Base-by-base conservation (phyloP, 345 rosid species). In the Streptanthus diversifolius region DNA sequence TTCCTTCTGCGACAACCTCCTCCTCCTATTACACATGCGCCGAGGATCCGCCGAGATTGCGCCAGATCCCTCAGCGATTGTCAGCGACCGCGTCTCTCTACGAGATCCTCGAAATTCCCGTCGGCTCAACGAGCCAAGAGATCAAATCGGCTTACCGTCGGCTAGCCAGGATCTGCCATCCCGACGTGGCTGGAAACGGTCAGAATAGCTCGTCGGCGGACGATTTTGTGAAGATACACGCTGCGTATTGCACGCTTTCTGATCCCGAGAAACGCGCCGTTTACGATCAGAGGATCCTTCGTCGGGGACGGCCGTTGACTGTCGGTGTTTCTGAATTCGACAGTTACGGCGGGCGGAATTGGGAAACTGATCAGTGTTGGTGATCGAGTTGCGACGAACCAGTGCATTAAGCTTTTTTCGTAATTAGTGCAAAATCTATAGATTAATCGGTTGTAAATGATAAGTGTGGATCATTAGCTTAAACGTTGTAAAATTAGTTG, bases 291-390 rank as follows among this genome's bases (percentile, higher is more conserved):
- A 73, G 70, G 72, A 69, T 81, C 4, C 47, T 78, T 11, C 63
- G 65, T 33, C 76, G 69, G 17, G 51, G 44, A 5, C 72, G 85
- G 63, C 93, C 91, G 63, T 71, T 90, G 78, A 86, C 87, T 1
- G 40, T 47, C 22, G 61, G 37, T n/a, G 24, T 66, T 5, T 64
- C 85, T 15, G 83, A 77, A 10, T 73, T 30, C 21, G 63, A 83
- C 0, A 77, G 88, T 3, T 90, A 82, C 66, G 52, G 68, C 0
- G 83, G 95, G 5, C 81, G 88, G 75, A 90, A 71, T 18, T 92
- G 98, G 98, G 97, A 92, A 68, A 87, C 97, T 0, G 98, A 92
- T 61, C 98, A 92, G 89, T 92, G 98, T 74, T 92, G 95, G 98
- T 92, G n/a, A 74, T 74, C 35, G 73, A 66, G 71, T 71, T 68